These are phyloP conservation scores for Orbilia ellipsospora DNA, from an alignment of 2,329 filamentous ascomycete species.

Conservation along the genomic window DNA sequence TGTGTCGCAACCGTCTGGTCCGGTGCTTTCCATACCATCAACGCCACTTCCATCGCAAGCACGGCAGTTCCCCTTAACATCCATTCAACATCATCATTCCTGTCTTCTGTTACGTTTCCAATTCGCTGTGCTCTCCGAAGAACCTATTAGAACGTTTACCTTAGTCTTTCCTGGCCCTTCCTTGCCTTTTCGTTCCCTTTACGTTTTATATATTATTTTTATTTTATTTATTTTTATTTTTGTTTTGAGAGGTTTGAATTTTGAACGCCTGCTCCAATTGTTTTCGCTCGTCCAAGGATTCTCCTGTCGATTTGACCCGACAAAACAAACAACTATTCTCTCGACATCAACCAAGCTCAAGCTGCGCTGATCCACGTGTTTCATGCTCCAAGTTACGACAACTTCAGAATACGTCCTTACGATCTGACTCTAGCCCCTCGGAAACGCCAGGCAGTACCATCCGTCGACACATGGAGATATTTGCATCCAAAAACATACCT, in stretches of 20 bases:
- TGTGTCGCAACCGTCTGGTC: not conserved
- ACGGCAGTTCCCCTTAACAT: not conserved
- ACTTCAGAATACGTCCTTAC: not conserved
- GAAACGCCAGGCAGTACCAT: not conserved
- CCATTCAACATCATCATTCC: too few species aligned
- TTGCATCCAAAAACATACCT: not conserved
- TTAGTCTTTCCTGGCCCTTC: constrained; percentile 1
- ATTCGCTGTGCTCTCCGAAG: too few species aligned
- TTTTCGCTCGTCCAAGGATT: too few species aligned
- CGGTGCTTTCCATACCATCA: not conserved
- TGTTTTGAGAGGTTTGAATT: not conserved
- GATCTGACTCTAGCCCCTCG: too few species aligned
- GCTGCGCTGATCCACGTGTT: not conserved
- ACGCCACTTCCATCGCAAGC: not conserved
- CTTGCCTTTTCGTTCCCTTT: constrained; percentile 1
- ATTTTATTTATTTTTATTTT: not conserved
- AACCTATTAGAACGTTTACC: not conserved
- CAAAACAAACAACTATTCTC: too few species aligned
- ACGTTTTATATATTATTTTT: not conserved
- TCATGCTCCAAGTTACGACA: not conserved
- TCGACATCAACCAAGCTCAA: not conserved
- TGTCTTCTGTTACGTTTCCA: too few species aligned
- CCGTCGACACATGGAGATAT: constrained; percentile 17
- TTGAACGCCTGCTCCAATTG: too few species aligned
- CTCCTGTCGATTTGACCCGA: too few species aligned